These are phyloP conservation scores for Penicillium decumbens DNA, from an alignment of 2,329 filamentous ascomycete genomes.

Conservation along the genomic window DNA sequence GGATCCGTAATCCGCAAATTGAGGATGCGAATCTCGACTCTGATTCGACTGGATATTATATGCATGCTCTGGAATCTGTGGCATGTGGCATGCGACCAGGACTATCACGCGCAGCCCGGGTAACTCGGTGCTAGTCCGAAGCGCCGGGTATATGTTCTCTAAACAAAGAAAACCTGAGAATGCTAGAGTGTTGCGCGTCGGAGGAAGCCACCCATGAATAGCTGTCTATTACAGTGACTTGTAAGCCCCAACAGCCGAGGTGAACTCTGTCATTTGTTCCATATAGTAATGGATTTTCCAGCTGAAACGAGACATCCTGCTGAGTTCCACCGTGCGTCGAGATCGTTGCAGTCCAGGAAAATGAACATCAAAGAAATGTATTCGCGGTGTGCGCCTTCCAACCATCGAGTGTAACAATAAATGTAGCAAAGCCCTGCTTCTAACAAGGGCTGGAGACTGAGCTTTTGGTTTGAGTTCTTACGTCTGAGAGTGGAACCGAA, in stretches of 20 bases:
- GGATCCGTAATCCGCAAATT: neutral
- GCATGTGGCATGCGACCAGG: conserved; percentile 15
- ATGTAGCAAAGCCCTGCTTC: neutral
- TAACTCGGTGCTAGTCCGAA: neutral
- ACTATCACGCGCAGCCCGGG: conserved; percentile 8
- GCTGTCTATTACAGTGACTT: neutral
- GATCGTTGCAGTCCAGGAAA: neutral
- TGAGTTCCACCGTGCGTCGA: neutral
- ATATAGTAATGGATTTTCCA: neutral
- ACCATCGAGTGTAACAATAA: conserved; percentile 8
- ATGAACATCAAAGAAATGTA: neutral
- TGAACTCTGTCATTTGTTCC: neutral
- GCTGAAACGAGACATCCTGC: neutral
- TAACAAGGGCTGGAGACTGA: conserved; percentile 1
- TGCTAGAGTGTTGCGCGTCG: conserved; percentile 9
- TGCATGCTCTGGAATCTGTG: neutral
- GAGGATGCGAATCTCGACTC: neutral
- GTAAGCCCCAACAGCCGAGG: conserved; percentile 2
- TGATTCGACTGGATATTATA: conserved; percentile 10
- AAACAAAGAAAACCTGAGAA: neutral
- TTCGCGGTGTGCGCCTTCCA: neutral
- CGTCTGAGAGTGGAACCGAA: conserved; percentile 3
- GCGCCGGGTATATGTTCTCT: neutral
- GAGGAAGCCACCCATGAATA: conserved; percentile 6
- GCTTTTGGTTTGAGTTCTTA: conserved; percentile 12